Percentiles rank a stretch among this genome's conserved stretches.
These are phyloP conservation scores for Aphanomyces stellatus DNA, from an alignment of 352 stramenopile genomes.

Conservation along the genomic window DNA sequence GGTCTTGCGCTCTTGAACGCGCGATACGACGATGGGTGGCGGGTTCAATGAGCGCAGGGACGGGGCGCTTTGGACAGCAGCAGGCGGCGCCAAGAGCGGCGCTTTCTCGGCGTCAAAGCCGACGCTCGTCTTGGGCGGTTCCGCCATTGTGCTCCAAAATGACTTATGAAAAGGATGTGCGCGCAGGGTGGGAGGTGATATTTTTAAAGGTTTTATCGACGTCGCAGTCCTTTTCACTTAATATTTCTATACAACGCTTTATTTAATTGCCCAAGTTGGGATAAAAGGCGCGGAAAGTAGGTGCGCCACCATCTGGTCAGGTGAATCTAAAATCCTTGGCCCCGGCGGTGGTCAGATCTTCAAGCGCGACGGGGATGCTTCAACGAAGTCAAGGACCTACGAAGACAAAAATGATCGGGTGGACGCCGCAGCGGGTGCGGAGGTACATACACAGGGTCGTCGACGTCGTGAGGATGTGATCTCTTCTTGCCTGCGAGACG, in stretches of 20 bases:
- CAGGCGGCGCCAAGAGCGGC: neutral
- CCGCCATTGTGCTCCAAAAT: neutral
- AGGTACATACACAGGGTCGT: no score
- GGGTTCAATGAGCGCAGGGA: neutral
- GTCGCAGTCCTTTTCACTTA: neutral
- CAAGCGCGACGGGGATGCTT: no score
- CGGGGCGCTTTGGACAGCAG: neutral
- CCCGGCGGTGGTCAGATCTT: no score
- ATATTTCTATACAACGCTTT: neutral
- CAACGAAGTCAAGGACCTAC: no score
- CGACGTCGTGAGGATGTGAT: no score
- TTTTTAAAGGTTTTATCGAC: neutral
- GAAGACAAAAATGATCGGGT: no score
- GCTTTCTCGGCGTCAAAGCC: neutral
- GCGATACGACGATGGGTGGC: neutral
- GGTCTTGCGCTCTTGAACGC: neutral
- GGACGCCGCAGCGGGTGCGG: no score
- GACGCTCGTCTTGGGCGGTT: neutral
- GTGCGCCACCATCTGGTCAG: no score
- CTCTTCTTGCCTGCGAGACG: no score
- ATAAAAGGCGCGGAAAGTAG: neutral
- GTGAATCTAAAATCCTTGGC: no score
- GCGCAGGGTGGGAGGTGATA: no score
- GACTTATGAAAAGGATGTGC: constrained; percentile 4
- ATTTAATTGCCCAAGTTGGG: neutral